phyloP scores from a whole-genome alignment of 192 early-diverging fungal species.

The Chytriomyces sp. region DNA sequence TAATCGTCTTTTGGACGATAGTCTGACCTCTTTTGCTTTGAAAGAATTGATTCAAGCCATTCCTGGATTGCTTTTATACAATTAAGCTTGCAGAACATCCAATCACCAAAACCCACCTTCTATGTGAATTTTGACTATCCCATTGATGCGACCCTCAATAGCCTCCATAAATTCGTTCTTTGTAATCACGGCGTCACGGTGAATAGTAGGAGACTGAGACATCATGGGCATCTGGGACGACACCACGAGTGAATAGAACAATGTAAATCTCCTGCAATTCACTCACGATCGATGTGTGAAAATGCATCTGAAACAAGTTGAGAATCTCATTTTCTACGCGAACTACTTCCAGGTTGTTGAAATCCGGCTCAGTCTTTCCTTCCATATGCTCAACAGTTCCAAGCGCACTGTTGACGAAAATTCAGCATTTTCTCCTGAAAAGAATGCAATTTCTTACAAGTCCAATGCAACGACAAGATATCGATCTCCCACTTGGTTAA shows the following conservation, averaged over 20 bases:
- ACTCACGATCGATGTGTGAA: constrained; percentile 72
- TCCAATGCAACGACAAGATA: constrained; percentile 87
- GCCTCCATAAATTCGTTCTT: constrained; percentile 89
- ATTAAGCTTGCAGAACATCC: constrained; percentile 24
- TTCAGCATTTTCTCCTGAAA: neutral
- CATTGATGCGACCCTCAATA: constrained; percentile 81
- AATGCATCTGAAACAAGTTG: constrained; percentile 80
- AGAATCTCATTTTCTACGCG: constrained; percentile 69
- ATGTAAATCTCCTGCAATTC: constrained; percentile 17
- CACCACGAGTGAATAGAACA: neutral
- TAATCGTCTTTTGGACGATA: constrained; percentile 90
- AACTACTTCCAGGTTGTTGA: constrained; percentile 63
- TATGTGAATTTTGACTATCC: constrained; percentile 71
- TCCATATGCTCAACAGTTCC: constrained; percentile 62
- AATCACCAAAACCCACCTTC: constrained; percentile 53
- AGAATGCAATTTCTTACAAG: constrained; percentile 50
- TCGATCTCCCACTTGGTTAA: constrained; percentile 76
- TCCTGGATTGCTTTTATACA: constrained; percentile 62
- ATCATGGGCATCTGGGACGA: constrained; percentile 65
- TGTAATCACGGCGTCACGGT: constrained; percentile 80
- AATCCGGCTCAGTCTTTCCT: constrained; percentile 65
- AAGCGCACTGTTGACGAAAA: constrained; percentile 48
- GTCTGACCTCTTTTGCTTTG: constrained; percentile 85
- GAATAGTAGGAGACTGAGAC: constrained; percentile 67
- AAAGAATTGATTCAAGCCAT: constrained; percentile 70